Conservation (phyloP, 2,329 filamentous ascomycete genomes). For the Claviceps citrina region DNA sequence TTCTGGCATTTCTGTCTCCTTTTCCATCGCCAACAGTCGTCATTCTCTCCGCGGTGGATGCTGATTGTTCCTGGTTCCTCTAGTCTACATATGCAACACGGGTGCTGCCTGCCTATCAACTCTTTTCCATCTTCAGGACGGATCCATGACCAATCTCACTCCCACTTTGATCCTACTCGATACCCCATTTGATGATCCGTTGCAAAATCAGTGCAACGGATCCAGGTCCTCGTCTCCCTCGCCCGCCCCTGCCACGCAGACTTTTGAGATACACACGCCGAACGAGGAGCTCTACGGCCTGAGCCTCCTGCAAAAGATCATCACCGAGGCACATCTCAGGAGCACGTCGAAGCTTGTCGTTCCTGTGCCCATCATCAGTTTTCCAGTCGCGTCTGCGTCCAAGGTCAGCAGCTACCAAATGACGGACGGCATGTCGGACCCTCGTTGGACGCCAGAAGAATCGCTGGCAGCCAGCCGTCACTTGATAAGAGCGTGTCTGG, state of each 20-base stretch:
- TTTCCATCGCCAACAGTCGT: neutral
- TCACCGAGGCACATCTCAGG: conserved; percentile 41
- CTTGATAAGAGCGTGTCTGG: conserved; percentile 56
- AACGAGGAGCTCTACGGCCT: conserved; percentile 40
- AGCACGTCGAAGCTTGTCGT: conserved; percentile 41
- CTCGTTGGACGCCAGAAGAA: conserved; percentile 11
- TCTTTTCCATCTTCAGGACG: conserved; percentile 37
- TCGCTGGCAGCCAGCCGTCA: conserved; percentile 18
- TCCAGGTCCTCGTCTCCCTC: conserved; percentile 31
- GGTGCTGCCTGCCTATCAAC: conserved; percentile 38
- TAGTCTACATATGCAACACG: conserved; percentile 40
- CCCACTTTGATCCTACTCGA: conserved; percentile 44
- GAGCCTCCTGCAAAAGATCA: conserved; percentile 37
- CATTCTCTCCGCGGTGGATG: neutral
- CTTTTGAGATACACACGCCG: conserved; percentile 24
- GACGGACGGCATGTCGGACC: conserved; percentile 25
- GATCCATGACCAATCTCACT: conserved; percentile 34
- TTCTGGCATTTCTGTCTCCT: neutral
- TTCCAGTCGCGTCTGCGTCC: conserved; percentile 16
- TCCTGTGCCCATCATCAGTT: conserved; percentile 37
- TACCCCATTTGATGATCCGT: conserved; percentile 34
- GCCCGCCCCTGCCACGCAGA: conserved; percentile 21
- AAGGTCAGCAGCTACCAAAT: conserved; percentile 18
- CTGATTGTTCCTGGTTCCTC: no score
- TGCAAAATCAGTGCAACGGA: conserved; percentile 19